Percentiles rank a stretch among this genome's conserved stretches.
Conservation (phyloP, 768 basidiomycete species). For the Phlebiopsis flavidoalba region DNA sequence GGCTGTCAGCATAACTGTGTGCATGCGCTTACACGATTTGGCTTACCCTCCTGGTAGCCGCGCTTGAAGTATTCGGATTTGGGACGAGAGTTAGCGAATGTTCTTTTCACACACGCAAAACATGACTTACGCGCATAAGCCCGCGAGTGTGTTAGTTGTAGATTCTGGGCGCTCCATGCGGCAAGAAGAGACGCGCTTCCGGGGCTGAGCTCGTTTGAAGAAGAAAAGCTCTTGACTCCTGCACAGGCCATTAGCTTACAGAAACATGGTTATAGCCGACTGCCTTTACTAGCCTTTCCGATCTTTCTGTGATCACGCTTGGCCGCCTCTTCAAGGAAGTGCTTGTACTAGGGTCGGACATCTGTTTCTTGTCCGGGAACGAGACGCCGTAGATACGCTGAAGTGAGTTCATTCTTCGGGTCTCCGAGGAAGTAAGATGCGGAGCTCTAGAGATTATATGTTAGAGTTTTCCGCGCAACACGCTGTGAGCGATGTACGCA, state of each 20-base stretch:
- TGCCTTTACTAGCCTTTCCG: constrained; percentile 54
- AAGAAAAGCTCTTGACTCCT: constrained; percentile 98
- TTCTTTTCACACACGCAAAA: neutral
- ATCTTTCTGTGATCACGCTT: constrained; percentile 97
- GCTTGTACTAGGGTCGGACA: constrained; percentile 94
- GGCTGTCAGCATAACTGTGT: neutral
- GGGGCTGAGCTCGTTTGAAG: constrained; percentile 94
- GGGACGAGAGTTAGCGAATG: neutral
- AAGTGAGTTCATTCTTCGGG: constrained; percentile 83
- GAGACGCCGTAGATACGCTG: constrained; percentile 98
- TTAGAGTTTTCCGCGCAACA: neutral
- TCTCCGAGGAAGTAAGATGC: constrained; percentile 98
- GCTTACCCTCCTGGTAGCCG: constrained; percentile 85
- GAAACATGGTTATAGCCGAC: neutral
- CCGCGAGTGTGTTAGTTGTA: constrained; percentile 91
- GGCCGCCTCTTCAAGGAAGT: constrained; percentile 94
- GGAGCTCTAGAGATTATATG: constrained; percentile 61
- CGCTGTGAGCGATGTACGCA: constrained; percentile 20
- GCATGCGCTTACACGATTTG: constrained; percentile 6
- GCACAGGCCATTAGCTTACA: constrained; percentile 8
- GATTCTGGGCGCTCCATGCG: constrained; percentile 94
- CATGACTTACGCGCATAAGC: constrained; percentile 71
- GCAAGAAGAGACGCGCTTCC: constrained; percentile 96
- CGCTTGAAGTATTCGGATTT: constrained; percentile 94
- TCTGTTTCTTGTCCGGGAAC: constrained; percentile 96